Evolutionary conservation across 2,329 filamentous ascomycete genomes (phyloP).

Genomic region (Monilinia vaccinii-corymbosi): DNA sequence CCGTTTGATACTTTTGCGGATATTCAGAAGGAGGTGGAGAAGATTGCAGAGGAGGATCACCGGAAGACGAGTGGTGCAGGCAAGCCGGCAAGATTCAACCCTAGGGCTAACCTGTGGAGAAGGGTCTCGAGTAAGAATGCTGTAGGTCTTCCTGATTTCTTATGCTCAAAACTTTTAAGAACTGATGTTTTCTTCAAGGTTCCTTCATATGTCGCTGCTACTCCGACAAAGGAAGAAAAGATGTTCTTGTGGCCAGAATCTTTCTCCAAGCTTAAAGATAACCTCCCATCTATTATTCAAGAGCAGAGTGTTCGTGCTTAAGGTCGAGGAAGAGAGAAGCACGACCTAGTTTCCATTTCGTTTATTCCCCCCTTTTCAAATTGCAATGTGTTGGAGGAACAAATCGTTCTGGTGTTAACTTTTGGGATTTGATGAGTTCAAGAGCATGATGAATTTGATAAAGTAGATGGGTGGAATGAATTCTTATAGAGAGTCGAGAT

Average conservation of each 20-base stretch:
- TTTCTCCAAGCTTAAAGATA: conserved; percentile 35
- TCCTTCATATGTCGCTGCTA: conserved; percentile 40
- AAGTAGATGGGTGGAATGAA: too few relatives aligned
- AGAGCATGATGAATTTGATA: background rate
- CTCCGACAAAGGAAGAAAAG: conserved; percentile 48
- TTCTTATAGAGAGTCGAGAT: too few relatives aligned
- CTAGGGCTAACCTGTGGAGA: conserved; percentile 59
- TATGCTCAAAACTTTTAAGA: background rate
- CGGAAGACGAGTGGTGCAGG: conserved; percentile 51
- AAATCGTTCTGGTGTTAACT: background rate
- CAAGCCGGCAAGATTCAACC: conserved; percentile 53
- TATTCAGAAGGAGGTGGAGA: conserved; percentile 50
- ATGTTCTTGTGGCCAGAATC: conserved; percentile 54
- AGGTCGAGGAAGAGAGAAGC: background rate
- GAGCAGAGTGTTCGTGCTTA: background rate
- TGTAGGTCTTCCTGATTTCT: conserved; percentile 21
- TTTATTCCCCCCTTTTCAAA: background rate
- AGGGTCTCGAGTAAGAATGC: conserved; percentile 49
- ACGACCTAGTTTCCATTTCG: too few relatives aligned
- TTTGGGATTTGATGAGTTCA: background rate
- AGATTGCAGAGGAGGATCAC: conserved; percentile 50
- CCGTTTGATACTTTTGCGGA: conserved; percentile 59
- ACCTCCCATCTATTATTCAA: background rate
- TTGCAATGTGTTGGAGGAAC: background rate
- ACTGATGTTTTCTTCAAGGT: conserved; percentile 22